Evolutionary conservation across 371 early-diverging fungal species (phyloP), one percentile per base, ranked within the genome.

Genomic region (Vairimorpha necatrix): DNA sequence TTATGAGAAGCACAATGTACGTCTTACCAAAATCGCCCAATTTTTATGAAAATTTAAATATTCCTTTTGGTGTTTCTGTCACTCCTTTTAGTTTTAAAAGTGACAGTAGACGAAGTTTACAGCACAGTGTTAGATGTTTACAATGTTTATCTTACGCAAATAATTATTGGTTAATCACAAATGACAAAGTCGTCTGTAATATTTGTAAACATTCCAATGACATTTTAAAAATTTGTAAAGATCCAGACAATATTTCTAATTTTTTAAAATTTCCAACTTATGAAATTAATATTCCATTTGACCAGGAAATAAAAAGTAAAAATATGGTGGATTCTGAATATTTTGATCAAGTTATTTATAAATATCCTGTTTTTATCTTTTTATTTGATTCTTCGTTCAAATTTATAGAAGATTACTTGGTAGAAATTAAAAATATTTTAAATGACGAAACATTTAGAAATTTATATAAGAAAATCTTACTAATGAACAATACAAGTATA

Each of bases 1-100:
- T 77, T 3, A 14, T 82, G 14, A 65, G 80, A 36, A 69, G 76
- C 32, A 82, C 82, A 22, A 81, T 86, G 81, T 86, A 84, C 67
- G 39, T 48, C 18, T 28, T 83, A 28, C 86, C 86, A 7, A 50
- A 58, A 22, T 66, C 76, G 22, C 69, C 76, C 9, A 80, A 76
- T 32, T 58, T 73, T 1, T 79, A 82, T 67, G 79, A 79, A 18
- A 34, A 60, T 18, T 36, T 78, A 26, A 76, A 75, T 47, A 69
- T 84, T 36, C 86, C 86, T 1, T 63, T 86, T 18, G 66, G 73
- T 11, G 18, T 84, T 2, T 56, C 75, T 11, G 9, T 81, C 22
- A 80, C 70, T 61, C 86, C 86, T 4, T 83, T 84, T 62, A 77
- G 18, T 28, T 56, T 56, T 56, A 56, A 56, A 56, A 28, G 28